Conservation (phyloP, 345 rosid genomes). For the Syzygium aromaticum region DNA sequence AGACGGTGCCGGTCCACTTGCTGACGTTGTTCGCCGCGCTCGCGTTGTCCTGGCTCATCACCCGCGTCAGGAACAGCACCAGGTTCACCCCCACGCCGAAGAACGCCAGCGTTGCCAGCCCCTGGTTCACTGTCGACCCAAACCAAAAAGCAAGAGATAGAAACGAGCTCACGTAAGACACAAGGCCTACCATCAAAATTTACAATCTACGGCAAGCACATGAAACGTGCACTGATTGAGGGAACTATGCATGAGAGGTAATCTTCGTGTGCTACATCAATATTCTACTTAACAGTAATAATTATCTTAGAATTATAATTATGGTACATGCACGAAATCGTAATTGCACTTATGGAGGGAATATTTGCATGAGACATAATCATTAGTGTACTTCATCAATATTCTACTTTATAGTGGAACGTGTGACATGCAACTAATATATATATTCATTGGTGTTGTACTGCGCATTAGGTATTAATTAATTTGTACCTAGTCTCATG, state of each 20-base stretch:
- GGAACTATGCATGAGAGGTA: not conserved
- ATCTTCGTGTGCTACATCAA: not conserved
- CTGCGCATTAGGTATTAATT: not conserved
- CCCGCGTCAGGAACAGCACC: slow-evolving; percentile 85
- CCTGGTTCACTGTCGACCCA: slow-evolving; percentile 56
- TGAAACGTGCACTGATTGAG: not conserved
- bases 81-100: slow-evolving; percentile 92
- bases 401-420: too few species aligned
- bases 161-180: not conserved
- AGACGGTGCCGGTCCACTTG: slow-evolving; percentile 99
- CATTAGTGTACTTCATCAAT: too few species aligned
- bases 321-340: too few species aligned
- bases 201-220: too few species aligned
- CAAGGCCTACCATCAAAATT: not conserved
- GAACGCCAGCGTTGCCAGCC: slow-evolving; percentile 88
- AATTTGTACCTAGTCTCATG: not conserved
- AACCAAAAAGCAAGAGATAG: not conserved
- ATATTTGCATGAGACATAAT: too few species aligned
- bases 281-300: too few species aligned
- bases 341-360: too few species aligned
- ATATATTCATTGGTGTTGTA: too few species aligned
- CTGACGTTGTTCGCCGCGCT: slow-evolving; percentile 93
- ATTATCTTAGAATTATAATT: too few species aligned
- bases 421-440: too few species aligned
- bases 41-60: slow-evolving; percentile 77